A percentile compares a stretch with the other conserved stretches of the same genome.
These are phyloP conservation scores for Celoporthe dispersa DNA, from an alignment of 2,329 filamentous ascomycete genomes.

Conservation along the genomic window DNA sequence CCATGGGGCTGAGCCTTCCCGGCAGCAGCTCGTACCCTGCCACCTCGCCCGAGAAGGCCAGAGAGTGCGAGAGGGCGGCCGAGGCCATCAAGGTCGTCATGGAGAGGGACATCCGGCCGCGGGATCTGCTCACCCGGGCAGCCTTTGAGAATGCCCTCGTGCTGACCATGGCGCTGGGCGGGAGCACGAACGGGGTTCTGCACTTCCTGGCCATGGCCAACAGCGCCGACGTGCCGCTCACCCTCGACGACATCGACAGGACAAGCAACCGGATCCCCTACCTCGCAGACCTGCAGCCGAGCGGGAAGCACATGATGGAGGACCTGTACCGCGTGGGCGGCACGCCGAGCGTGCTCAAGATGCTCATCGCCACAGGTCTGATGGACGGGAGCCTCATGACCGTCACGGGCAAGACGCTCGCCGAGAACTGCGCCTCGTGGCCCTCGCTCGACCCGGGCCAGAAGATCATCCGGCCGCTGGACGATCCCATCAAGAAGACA, in stretches of 20 bases:
- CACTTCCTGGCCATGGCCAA: constrained; percentile 86
- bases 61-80: constrained; percentile 74
- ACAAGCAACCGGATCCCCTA: constrained; percentile 80
- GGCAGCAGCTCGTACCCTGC: constrained; percentile 81
- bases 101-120: constrained; percentile 75
- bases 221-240: constrained; percentile 78
- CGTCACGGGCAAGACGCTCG: constrained; percentile 87
- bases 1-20: constrained; percentile 78
- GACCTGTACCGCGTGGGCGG: constrained; percentile 85
- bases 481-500: constrained; percentile 83
- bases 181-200: constrained; percentile 84
- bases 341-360: constrained; percentile 84
- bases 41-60: constrained; percentile 70
- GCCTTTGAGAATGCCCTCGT: constrained; percentile 88
- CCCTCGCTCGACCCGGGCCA: constrained; percentile 77
- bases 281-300: constrained; percentile 82
- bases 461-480: constrained; percentile 77
- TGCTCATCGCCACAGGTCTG: constrained; percentile 80
- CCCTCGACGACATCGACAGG: constrained; percentile 83
- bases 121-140: constrained; percentile 77
- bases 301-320: constrained; percentile 85
- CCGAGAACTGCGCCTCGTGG: constrained; percentile 77
- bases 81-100: constrained; percentile 77
- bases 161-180: constrained; percentile 79
- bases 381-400: constrained; percentile 81